Conservation (phyloP, 2,329 filamentous ascomycete genomes). For the Microdochium bolleyi region DNA sequence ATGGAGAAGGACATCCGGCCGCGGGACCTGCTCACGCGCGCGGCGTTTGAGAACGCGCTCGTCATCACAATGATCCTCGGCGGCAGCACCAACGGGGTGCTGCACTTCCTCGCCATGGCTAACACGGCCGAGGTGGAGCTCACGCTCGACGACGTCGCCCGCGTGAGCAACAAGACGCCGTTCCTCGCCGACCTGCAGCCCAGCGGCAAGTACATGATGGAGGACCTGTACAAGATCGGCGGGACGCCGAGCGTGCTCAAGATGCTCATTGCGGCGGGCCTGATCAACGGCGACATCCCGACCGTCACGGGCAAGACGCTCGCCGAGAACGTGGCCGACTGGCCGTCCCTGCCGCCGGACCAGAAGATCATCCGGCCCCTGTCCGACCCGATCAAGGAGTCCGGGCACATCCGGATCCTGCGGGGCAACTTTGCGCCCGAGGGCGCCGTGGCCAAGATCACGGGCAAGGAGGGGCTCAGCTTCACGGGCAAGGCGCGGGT, state of each 20-base stretch:
- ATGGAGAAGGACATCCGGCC: slow-evolving; percentile 80
- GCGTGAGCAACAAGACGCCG: slow-evolving; percentile 73
- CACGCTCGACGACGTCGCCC: slow-evolving; percentile 74
- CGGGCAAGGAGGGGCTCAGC: slow-evolving; percentile 79
- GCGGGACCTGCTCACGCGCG: slow-evolving; percentile 70
- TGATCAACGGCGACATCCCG: slow-evolving; percentile 62
- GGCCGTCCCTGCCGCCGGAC: slow-evolving; percentile 49
- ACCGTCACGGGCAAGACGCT: slow-evolving; percentile 72
- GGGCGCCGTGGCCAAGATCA: slow-evolving; percentile 92
- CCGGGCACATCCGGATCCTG: slow-evolving; percentile 83
- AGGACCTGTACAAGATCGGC: slow-evolving; percentile 68
- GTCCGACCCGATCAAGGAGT: slow-evolving; percentile 64
- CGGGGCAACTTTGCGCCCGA: slow-evolving; percentile 81
- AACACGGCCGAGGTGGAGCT: slow-evolving; percentile 72
- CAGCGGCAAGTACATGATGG: slow-evolving; percentile 75
- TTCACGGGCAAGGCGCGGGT: slow-evolving; percentile 78
- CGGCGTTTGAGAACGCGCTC: slow-evolving; percentile 79
- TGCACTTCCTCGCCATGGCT: slow-evolving; percentile 88
- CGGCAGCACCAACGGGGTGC: slow-evolving; percentile 79
- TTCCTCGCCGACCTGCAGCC: slow-evolving; percentile 83
- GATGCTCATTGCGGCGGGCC: slow-evolving; percentile 59
- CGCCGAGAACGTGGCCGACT: slow-evolving; percentile 62
- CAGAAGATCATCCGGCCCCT: slow-evolving; percentile 80
- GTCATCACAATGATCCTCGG: slow-evolving; percentile 90
- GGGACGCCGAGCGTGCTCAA: slow-evolving; percentile 71